Evolutionary conservation across 2,329 filamentous ascomycete species (phyloP).

Genomic region (Paecilomyces sp.): DNA sequence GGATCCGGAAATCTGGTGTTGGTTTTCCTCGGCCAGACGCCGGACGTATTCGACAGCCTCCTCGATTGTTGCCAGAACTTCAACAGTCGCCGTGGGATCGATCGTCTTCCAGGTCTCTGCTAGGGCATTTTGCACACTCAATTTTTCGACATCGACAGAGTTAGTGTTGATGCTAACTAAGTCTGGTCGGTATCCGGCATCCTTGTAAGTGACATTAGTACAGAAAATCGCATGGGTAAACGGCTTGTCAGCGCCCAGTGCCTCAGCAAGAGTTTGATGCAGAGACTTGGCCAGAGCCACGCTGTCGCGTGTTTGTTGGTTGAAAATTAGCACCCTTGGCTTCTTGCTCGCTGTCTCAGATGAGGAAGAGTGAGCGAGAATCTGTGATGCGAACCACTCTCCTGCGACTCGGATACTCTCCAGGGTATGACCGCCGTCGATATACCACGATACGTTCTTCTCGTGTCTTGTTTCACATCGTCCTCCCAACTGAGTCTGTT

Average conservation of each 20-base stretch:
- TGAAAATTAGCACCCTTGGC: conserved; percentile 69
- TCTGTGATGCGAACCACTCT: conserved; percentile 62
- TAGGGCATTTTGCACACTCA: conserved; percentile 62
- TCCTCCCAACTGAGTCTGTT: conserved; percentile 62
- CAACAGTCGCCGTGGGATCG: conserved; percentile 46
- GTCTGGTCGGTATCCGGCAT: conserved; percentile 56
- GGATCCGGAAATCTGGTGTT: conserved; percentile 17
- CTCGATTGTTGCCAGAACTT: conserved; percentile 59
- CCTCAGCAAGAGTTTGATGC: conserved; percentile 47
- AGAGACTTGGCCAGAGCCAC: conserved; percentile 57
- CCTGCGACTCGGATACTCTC: conserved; percentile 74
- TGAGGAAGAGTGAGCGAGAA: conserved; percentile 30
- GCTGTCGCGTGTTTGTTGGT: conserved; percentile 82
- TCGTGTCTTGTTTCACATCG: conserved; percentile 65
- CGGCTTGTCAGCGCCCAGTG: conserved; percentile 31
- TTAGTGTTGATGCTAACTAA: conserved; percentile 57
- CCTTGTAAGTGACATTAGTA: conserved; percentile 63
- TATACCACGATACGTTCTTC: conserved; percentile 60
- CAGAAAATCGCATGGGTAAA: conserved; percentile 77
- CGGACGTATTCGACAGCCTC: conserved; percentile 59
- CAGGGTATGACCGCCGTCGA: conserved; percentile 82
- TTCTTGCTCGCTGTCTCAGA: conserved; percentile 22
- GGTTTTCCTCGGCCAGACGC: conserved; percentile 30
- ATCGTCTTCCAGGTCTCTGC: conserved; percentile 54
- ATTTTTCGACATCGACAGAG: conserved; percentile 48